Percentiles rank a stretch among this genome's conserved stretches.
Conservation (phyloP, 306 rosid genomes). For the Fragaria iinumae region DNA sequence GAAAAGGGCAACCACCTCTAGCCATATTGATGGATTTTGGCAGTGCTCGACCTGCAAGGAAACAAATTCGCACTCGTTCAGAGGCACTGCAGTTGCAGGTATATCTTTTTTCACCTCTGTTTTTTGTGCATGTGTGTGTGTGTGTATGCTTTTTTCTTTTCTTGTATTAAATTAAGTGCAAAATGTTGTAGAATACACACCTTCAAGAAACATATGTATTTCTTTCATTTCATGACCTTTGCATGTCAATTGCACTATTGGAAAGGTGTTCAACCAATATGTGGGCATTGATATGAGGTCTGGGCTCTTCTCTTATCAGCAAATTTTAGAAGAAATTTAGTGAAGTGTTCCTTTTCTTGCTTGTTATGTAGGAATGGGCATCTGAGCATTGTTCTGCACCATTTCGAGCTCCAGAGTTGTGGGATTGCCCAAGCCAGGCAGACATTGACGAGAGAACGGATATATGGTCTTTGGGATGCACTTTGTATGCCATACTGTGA, state of each 20-base stretch:
- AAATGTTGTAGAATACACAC: not conserved
- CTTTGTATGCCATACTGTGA: slow-evolving; percentile 95
- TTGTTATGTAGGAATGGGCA: slow-evolving; percentile 87
- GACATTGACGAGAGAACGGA: slow-evolving; percentile 96
- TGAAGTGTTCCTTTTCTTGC: slow-evolving; percentile 12
- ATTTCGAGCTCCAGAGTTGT: slow-evolving; percentile 94
- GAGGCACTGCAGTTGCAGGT: slow-evolving; percentile 99
- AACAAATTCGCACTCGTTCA: slow-evolving; percentile 64
- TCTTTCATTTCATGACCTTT: not conserved
- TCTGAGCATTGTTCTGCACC: slow-evolving; percentile 98
- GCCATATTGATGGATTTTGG: slow-evolving; percentile 99
- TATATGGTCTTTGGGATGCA: slow-evolving; percentile 96
- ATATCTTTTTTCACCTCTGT: slow-evolving; percentile 2
- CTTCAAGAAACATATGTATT: not conserved
- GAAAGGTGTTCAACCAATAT: not conserved
- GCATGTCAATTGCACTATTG: not conserved
- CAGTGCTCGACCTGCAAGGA: slow-evolving; percentile 92
- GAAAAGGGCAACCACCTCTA: slow-evolving; percentile 77
- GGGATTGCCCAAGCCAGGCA: slow-evolving; percentile 95
- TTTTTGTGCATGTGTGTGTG: not conserved
- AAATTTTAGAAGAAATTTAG: not conserved
- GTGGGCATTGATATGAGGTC: not conserved
- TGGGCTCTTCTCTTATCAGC: not conserved
- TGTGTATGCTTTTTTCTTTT: not conserved
- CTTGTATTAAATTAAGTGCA: not conserved